Evolutionary conservation across 371 early-diverging fungal species (phyloP).

Genomic region (Rhizopus sp.): DNA sequence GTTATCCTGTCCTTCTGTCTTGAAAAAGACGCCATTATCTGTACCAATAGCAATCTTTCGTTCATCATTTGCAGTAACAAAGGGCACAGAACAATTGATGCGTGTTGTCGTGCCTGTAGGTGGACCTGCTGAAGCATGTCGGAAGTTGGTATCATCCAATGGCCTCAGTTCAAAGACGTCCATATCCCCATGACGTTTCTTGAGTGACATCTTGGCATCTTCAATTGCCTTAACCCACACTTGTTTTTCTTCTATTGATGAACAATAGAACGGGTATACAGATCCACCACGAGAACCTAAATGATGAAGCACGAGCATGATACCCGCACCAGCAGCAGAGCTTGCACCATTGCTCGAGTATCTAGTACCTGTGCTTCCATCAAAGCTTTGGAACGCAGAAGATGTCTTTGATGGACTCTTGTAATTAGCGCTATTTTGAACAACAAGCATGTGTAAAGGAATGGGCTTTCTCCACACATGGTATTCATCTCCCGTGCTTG

Average conservation of each 20-base stretch:
- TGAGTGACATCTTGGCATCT: conserved; percentile 64
- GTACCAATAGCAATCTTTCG: conserved; percentile 80
- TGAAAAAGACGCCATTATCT: conserved; percentile 77
- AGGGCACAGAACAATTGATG: conserved; percentile 75
- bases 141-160: conserved; percentile 45
- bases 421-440: conserved; percentile 28
- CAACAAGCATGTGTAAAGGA: conserved; percentile 61
- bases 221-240: conserved; percentile 86
- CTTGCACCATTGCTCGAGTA: not conserved
- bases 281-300: conserved; percentile 43
- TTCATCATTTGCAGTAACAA: conserved; percentile 39
- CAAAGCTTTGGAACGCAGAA: conserved; percentile 5
- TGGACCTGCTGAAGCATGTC: conserved; percentile 24
- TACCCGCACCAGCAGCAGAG: not conserved
- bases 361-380: conserved; percentile 2
- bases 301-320: conserved; percentile 36
- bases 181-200: conserved; percentile 48
- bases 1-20: conserved; percentile 30
- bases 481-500: conserved; percentile 57
- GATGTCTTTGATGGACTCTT: conserved; percentile 3
- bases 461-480: conserved; percentile 70
- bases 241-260: conserved; percentile 74
- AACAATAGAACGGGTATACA: conserved; percentile 44
- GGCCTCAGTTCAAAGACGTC: conserved; percentile 69
- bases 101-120: conserved; percentile 39